Base-by-base conservation (phyloP, 306 rosid species). In the Lathyrus aphaca region DNA sequence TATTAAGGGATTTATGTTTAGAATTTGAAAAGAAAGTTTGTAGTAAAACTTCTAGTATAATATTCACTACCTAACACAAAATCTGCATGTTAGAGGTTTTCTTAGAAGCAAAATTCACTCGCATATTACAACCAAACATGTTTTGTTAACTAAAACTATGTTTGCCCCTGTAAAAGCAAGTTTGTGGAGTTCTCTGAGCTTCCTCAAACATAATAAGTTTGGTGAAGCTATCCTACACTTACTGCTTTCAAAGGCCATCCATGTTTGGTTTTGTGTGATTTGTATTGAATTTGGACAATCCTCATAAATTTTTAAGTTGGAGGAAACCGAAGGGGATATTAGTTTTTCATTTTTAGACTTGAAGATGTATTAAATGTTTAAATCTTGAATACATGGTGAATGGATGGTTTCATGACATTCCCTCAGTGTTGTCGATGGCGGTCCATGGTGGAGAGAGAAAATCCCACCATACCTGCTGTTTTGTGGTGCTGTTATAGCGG, bases 201-300 rank as follows among this genome's bases (percentile, higher is more conserved):
- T 25, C 16, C 60, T n/a, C 8, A 5, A 10, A 54, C 35, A 14
- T 27, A 12, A 25, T 25, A 56, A 56, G 44, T 32, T 30, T 32
- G 44, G 44, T 27, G 13, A 13, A 58, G 64, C n/a, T 58, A 29
- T 8, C 40, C 19, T 14, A 21, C 40, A 29, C 16, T 57, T 57
- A 14, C 63, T 14, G 42, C 63, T 58, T 58, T 25, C 42, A n/a
- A 3, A 53, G 8, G 8, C 44, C 62, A 59, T 66, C 55, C 17
- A 42, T 67, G 10, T 45, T 57, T 59, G 58, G 54, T 50, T 42
- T 66, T 71, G 37, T 58, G 29, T 23, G 29, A 10, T 50, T 66
- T 46, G 69, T 43, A 21, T 48, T 23, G 4, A 69, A 80, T 61
- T 40, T 35, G 59, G 29, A 21, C 66, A 16, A 57, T 46, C 73